Percentiles rank a stretch among this genome's conserved stretches.
phyloP scores from a whole-genome alignment of 352 stramenopile genomes.

The Achlya hypogyna region DNA sequence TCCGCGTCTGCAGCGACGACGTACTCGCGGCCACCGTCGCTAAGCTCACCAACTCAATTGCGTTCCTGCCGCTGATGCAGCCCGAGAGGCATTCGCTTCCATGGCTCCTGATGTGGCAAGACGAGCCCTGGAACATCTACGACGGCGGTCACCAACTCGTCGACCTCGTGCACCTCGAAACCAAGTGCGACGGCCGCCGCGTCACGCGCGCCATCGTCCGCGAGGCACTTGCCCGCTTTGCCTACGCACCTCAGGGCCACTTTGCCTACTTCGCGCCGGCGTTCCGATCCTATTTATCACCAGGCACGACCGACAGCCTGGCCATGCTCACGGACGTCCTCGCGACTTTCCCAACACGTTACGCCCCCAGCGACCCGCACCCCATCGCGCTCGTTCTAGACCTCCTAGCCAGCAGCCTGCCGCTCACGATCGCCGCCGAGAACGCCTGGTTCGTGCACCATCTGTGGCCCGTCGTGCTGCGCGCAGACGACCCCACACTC shows the following conservation, averaged over 20 bases:
- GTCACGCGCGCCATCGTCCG: constrained; percentile 33
- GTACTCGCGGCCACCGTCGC: constrained; percentile 31
- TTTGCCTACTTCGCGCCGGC: constrained; percentile 40
- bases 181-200: constrained; percentile 29
- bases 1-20: constrained; percentile 41
- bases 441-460: constrained; percentile 70
- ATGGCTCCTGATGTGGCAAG: constrained; percentile 16
- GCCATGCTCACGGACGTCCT: constrained; percentile 34
- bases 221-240: constrained; percentile 34
- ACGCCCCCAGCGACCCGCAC: constrained; percentile 11
- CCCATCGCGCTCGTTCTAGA: constrained; percentile 6
- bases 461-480: constrained; percentile 45
- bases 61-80: neutral
- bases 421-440: constrained; percentile 43
- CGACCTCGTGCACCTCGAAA: constrained; percentile 36
- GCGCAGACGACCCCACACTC: constrained; percentile 23
- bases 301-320: constrained; percentile 33
- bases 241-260: constrained; percentile 26
- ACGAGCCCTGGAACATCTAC: constrained; percentile 31
- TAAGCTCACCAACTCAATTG: constrained; percentile 23
- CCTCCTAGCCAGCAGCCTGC: constrained; percentile 21
- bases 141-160: constrained; percentile 41
- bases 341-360: neutral
- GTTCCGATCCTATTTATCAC: constrained; percentile 40
- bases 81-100: constrained; percentile 3